phyloP scores from a whole-genome alignment of 2,329 filamentous ascomycete genomes.

The Ophiosphaerella narmari region DNA sequence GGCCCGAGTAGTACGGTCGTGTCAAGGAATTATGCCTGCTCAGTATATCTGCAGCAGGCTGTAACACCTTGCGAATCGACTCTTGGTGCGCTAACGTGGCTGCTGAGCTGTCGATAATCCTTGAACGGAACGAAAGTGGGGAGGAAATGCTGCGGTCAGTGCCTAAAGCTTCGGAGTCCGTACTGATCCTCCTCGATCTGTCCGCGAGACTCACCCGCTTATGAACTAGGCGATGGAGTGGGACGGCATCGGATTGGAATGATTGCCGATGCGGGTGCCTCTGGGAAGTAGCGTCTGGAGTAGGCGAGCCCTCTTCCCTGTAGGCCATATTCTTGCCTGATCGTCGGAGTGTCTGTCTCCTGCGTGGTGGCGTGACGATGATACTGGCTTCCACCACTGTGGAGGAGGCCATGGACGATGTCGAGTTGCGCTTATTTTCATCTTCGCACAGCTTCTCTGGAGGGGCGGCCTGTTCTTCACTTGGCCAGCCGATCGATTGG shows the following conservation, averaged over 20 bases:
- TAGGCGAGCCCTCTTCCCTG: conserved; percentile 43
- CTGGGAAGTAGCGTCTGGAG: conserved; percentile 48
- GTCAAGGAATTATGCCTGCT: conserved; percentile 34
- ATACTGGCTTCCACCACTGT: conserved; percentile 61
- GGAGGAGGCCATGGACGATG: conserved; percentile 58
- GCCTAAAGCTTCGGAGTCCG: conserved; percentile 31
- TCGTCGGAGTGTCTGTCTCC: conserved; percentile 56
- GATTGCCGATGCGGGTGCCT: conserved; percentile 53
- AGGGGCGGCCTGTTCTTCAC: conserved; percentile 36
- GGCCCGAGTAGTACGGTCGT: conserved; percentile 14
- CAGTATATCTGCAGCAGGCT: conserved; percentile 41
- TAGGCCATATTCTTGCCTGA: conserved; percentile 59
- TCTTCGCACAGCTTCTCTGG: conserved; percentile 30
- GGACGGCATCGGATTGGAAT: conserved; percentile 48
- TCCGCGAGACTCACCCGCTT: conserved; percentile 57
- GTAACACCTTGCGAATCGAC: conserved; percentile 35
- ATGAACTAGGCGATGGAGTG: conserved; percentile 56
- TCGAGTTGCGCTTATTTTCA: conserved; percentile 53
- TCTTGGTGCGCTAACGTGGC: conserved; percentile 39
- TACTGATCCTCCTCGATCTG: conserved; percentile 39
- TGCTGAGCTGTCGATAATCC: conserved; percentile 35
- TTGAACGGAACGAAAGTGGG: conserved; percentile 35
- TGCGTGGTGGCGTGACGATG: conserved; percentile 54
- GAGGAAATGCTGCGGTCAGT: conserved; percentile 30
- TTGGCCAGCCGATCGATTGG: conserved; percentile 57